These are phyloP conservation scores for Echinosophora koreensis DNA, from an alignment of 306 rosid species.

Conservation along the genomic window DNA sequence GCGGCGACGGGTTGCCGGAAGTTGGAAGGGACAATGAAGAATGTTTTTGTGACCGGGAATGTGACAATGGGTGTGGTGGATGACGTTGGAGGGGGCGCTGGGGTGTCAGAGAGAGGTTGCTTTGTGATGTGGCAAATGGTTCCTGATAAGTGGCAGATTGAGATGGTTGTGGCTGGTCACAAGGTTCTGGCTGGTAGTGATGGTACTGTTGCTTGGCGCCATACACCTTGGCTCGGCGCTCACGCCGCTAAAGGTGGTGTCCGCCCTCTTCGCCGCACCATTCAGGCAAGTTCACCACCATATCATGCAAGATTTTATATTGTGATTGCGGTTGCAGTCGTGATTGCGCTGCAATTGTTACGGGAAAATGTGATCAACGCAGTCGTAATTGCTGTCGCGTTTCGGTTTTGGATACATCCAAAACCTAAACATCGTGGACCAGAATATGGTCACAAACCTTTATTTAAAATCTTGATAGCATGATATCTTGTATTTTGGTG, in stretches of 20 bases:
- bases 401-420: no score
- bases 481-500: no score
- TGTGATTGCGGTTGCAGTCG: no score
- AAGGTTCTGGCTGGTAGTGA: slow-evolving; percentile 83
- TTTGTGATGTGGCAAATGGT: slow-evolving; percentile 94
- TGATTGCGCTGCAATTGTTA: no score
- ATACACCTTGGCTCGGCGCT: slow-evolving; percentile 86
- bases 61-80: slow-evolving; percentile 71
- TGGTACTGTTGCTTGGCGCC: slow-evolving; percentile 89
- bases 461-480: no score
- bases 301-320: no score
- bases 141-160: slow-evolving; percentile 85
- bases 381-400: no score
- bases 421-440: no score
- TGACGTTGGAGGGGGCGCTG: slow-evolving; percentile 54
- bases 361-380: no score
- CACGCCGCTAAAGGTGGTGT: slow-evolving; percentile 87
- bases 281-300: slow-evolving; percentile 66
- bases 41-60: slow-evolving; percentile 78
- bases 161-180: slow-evolving; percentile 71
- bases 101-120: slow-evolving; percentile 67
- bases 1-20: slow-evolving; percentile 91
- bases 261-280: slow-evolving; percentile 89
- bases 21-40: slow-evolving; percentile 68
- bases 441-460: no score